Base-by-base conservation (phyloP, 352 stramenopile genomes). In the Phytophthora sansomeana region DNA sequence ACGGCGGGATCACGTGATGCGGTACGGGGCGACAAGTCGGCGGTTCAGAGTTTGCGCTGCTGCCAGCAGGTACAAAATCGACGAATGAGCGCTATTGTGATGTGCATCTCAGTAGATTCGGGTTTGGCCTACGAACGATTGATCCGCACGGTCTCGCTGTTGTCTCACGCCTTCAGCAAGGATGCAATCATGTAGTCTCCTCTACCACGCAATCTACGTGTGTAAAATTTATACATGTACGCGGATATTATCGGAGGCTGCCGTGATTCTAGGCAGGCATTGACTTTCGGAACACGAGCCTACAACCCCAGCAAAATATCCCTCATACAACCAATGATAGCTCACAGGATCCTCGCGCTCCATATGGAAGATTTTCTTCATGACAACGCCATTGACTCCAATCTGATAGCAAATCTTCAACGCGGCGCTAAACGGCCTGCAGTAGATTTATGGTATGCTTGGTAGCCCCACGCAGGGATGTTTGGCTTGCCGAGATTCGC, bases 391-490 rank as follows among this genome's bases (percentile, higher is more conserved):
- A n/a, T n/a, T n/a, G n/a, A n/a, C 19, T 61, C 21, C 53, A 64
- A 69, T 58, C 61, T 64, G 30, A n/a, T n/a, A 53, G 44, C 53
- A 69, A 62, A 64, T 69, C 19, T 39, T 21, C 4, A 4, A n/a
- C n/a, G n/a, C n/a, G n/a, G n/a, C n/a, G n/a, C n/a, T n/a, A n/a
- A n/a, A n/a, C n/a, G n/a, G n/a, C 32, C 32, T 38, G 36, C n/a
- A 38, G 44, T 44, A 36, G 46, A 59, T 70, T 28, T 70, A 65
- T 70, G 46, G 39, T 33, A 28, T 24, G n/a, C 44, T 33, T 46
- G 14, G 49, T 29, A 57, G 30, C 35, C 7, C 43, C 54, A 58
- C 62, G 61, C 58, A 17, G 36, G n/a, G 44, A 64, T 50, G 30
- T 47, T 17, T 32, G 50, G 62, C n/a, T 19, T 42, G 13, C 17